A percentile compares a stretch with the other conserved stretches of the same genome.
Evolutionary conservation across 73 alveolate species (phyloP).

Genomic region (Blepharisma japonicum): DNA sequence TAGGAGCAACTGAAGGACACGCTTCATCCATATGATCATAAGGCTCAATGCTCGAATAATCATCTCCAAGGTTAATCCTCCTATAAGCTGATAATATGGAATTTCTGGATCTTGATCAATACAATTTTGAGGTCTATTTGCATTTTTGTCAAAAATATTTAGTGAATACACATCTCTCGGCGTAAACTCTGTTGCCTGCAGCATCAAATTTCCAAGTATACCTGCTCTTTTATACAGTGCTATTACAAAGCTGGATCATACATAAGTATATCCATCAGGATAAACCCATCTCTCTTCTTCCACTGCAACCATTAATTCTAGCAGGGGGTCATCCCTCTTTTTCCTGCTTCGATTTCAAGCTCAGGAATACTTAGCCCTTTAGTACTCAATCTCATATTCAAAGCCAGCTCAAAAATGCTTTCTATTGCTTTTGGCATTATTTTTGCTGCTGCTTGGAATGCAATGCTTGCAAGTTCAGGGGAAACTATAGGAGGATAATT

Average conservation of each 20-base stretch:
- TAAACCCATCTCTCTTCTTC: slow-evolving; percentile 90
- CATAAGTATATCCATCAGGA: slow-evolving; percentile 83
- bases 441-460: slow-evolving; percentile 56
- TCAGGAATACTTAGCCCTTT: slow-evolving; percentile 63
- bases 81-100: slow-evolving; percentile 87
- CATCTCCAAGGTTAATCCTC: slow-evolving; percentile 70
- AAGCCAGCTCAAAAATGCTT: slow-evolving; percentile 66
- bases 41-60: slow-evolving; percentile 73
- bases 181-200: slow-evolving; percentile 74
- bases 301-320: slow-evolving; percentile 74
- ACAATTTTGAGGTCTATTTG: slow-evolving; percentile 68
- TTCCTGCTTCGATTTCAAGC: slow-evolving; percentile 64
- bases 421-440: slow-evolving; percentile 57
- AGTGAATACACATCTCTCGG: slow-evolving; percentile 80
- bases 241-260: slow-evolving; percentile 84
- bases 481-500: slow-evolving; percentile 78
- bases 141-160: slow-evolving; percentile 65
- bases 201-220: slow-evolving; percentile 64
- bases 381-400: slow-evolving; percentile 84
- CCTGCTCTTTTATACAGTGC: slow-evolving; percentile 89
- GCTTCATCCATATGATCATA: slow-evolving; percentile 90
- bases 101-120: slow-evolving; percentile 66
- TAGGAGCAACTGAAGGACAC: slow-evolving; percentile 89
- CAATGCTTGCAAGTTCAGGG: slow-evolving; percentile 55
- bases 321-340: slow-evolving; percentile 66